Percentiles rank a stretch among this genome's conserved stretches.
These are phyloP conservation scores for Kodamaea kakaduensis DNA, from an alignment of 805 yeast genomes.

Conservation along the genomic window DNA sequence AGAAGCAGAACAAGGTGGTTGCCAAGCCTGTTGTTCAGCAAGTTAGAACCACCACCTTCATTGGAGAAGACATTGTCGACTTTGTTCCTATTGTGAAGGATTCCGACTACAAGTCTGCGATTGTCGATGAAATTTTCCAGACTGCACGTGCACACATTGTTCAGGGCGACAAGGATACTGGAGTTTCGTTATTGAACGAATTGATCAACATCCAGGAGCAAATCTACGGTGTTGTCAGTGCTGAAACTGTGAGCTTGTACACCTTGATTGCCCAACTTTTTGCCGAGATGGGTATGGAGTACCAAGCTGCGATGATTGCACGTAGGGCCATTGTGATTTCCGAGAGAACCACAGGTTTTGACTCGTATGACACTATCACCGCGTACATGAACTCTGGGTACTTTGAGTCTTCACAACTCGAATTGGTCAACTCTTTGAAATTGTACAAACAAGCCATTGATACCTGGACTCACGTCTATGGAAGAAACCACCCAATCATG, in stretches of 20 bases:
- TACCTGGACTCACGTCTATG: constrained; percentile 56
- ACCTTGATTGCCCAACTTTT: constrained; percentile 62
- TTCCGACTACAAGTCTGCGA: constrained; percentile 58
- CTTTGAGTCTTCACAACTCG: constrained; percentile 60
- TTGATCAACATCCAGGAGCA: constrained; percentile 74
- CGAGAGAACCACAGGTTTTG: constrained; percentile 80
- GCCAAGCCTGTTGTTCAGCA: constrained; percentile 6
- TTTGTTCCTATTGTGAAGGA: constrained; percentile 76
- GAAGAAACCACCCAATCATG: constrained; percentile 65
- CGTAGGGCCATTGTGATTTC: constrained; percentile 68
- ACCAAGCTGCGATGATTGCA: constrained; percentile 59
- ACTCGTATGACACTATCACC: constrained; percentile 70
- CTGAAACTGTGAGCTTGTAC: constrained; percentile 71
- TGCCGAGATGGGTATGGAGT: constrained; percentile 52
- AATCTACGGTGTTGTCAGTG: constrained; percentile 75
- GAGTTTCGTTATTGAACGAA: constrained; percentile 63
- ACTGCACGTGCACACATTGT: constrained; percentile 48
- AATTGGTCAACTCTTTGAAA: constrained; percentile 57
- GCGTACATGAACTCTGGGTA: constrained; percentile 71
- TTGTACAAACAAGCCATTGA: constrained; percentile 57
- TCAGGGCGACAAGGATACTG: constrained; percentile 47
- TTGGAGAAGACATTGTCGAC: constrained; percentile 58
- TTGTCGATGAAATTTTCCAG: constrained; percentile 73
- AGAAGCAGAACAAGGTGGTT: constrained; percentile 9
- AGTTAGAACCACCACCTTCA: constrained; percentile 42